Conservation (phyloP, 208 protist species). For the Vickermania spadyakhi region DNA sequence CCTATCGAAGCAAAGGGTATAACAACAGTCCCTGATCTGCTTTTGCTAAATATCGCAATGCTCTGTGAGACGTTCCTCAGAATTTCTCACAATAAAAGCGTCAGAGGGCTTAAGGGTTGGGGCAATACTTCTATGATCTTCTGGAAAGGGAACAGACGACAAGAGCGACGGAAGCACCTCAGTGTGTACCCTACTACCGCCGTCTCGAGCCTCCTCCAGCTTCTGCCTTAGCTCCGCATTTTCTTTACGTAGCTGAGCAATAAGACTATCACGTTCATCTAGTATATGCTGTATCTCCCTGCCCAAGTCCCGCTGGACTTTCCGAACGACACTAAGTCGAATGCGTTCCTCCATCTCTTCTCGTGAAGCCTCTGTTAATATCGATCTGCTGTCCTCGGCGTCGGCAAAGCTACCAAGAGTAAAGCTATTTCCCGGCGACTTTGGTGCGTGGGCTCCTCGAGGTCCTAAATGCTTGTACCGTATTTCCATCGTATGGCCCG, state of each 20-base stretch:
- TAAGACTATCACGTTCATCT: constrained; percentile 25
- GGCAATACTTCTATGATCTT: not conserved
- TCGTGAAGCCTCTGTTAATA: constrained; percentile 2
- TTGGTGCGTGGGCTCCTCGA: not conserved
- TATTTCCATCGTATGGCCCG: not conserved
- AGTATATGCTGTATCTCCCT: constrained; percentile 28
- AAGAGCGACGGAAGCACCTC: not conserved
- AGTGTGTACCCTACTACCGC: too few relatives aligned
- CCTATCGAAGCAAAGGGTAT: too few relatives aligned
- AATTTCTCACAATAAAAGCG: not conserved
- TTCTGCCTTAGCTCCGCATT: constrained; percentile 23
- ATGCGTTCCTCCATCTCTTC: constrained; percentile 7
- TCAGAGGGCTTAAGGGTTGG: constrained; percentile 3
- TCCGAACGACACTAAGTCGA: constrained; percentile 21
- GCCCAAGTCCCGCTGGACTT: constrained; percentile 29
- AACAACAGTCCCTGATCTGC: too few relatives aligned
- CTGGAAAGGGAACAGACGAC: not conserved
- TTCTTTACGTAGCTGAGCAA: constrained; percentile 28
- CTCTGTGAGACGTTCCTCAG: not conserved
- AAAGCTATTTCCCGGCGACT: not conserved
- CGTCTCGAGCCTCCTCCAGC: constrained; percentile 1
- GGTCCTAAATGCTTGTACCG: not conserved
- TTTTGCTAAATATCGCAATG: too few relatives aligned
- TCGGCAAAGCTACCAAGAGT: not conserved
- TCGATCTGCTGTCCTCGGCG: not conserved